Base-by-base conservation (phyloP, 1,139 yeast genomes). In the Magnusiomyces paraingens region DNA sequence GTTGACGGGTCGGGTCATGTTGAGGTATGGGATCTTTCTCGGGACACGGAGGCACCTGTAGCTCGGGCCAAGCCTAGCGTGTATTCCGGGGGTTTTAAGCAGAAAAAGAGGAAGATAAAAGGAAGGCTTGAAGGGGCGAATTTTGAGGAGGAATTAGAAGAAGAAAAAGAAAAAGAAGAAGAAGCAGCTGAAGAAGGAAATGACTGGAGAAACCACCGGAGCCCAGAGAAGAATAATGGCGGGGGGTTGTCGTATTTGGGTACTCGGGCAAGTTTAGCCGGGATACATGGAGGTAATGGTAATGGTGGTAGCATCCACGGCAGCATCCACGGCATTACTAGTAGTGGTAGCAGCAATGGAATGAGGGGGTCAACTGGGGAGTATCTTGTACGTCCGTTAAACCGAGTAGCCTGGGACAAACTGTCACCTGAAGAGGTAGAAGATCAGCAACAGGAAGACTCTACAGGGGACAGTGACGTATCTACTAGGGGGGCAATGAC, bases 21-120 rank as follows among this genome's bases (percentile, higher is more conserved):
- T n/a, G 80, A 80, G 55, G 66, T 80, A 21, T 83, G 86, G 86
- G 82, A 83, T 62, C 65, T 83, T 42, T 62, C 66, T 6, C 63
- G 59, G 14, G 73, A 70, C 55, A 52, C 72, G 2, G 76, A 76
- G 54, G 66, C 67, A 11, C 80, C 84, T 1, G 55, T 76, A 1
- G 59, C 67, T 10, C 60, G 70, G 1, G 59, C 61, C 14, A 56
- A 58, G 52, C 69, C 67, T 0, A 49, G 52, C 32, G 38, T 52
- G 14, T 45, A 47, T 3, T 29, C 48, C 20, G 26, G 41, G 18
- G 54, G 49, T 46, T n/a, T n/a, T n/a, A 18, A 22, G 43, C 61
- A 47, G 36, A 12, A 47, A 32, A 35, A 3, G 15, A n/a, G 29
- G 44, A 39, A 3, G 36, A 15, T 22, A 38, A 17, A 21, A 17